phyloP scores from a whole-genome alignment of 257 asterid genomes.

The Jasminum sambac region DNA sequence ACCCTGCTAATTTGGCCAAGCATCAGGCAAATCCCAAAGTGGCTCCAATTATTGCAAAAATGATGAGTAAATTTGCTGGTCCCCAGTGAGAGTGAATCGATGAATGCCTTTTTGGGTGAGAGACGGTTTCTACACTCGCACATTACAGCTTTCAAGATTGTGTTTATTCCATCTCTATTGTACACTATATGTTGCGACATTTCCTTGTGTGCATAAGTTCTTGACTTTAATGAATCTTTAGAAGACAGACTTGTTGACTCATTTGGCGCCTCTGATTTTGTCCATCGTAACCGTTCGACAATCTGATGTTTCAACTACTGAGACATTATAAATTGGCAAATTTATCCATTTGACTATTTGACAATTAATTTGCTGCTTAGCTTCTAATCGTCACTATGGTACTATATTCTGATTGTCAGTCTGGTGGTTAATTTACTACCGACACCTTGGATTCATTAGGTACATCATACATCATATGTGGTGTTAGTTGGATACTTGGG shows the following conservation, averaged over 20 bases:
- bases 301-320: too few species aligned
- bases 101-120: neutral
- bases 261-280: neutral
- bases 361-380: too few species aligned
- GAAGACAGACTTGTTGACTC: neutral
- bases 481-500: too few species aligned
- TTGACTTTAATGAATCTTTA: neutral
- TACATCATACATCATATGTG: too few species aligned
- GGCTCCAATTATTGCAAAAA: slow-evolving; percentile 78
- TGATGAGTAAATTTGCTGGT: slow-evolving; percentile 84
- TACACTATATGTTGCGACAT: neutral
- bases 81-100: slow-evolving; percentile 28
- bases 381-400: too few species aligned
- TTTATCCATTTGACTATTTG: too few species aligned
- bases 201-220: neutral
- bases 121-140: neutral
- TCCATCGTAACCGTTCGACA: too few species aligned
- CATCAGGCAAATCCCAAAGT: slow-evolving; percentile 92
- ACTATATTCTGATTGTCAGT: too few species aligned
- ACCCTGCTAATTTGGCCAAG: slow-evolving; percentile 88
- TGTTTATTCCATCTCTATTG: neutral
- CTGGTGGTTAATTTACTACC: too few species aligned
- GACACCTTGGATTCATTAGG: too few species aligned
- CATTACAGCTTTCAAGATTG: neutral
- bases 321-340: too few species aligned